Evolutionary conservation across 1,284 basidiomycete genomes (phyloP).

Genomic region (Schizophyllum amplum): DNA sequence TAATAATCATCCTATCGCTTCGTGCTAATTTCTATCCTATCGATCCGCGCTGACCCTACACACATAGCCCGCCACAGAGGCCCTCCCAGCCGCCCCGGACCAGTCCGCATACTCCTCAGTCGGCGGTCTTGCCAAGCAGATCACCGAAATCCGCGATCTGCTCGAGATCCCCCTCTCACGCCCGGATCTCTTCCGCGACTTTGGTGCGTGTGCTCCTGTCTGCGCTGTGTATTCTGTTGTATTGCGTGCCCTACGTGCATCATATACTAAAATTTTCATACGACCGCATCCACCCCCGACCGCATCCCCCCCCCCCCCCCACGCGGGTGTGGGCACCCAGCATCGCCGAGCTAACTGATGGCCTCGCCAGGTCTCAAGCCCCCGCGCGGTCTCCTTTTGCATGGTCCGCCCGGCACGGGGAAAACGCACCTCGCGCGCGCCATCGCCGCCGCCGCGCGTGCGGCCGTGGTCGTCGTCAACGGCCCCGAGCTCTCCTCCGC

Average conservation of each 20-base stretch:
- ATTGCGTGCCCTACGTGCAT: neutral
- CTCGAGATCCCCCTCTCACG: constrained; percentile 89
- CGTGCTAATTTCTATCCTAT: too few relatives aligned
- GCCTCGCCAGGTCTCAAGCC: constrained; percentile 65
- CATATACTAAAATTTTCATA: constrained; percentile 6
- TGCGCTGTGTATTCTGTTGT: neutral
- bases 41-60: constrained; percentile 5
- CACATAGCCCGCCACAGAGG: constrained; percentile 7
- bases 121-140: constrained; percentile 86
- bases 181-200: constrained; percentile 85
- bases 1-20: too few relatives aligned
- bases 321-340: too few relatives aligned
- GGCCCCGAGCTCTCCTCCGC: constrained; percentile 93
- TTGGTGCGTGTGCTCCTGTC: constrained; percentile 45
- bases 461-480: constrained; percentile 83
- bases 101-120: constrained; percentile 64
- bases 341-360: constrained; percentile 6
- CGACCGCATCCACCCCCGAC: too few relatives aligned
- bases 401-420: constrained; percentile 91
- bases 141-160: constrained; percentile 85
- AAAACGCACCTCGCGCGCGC: constrained; percentile 91
- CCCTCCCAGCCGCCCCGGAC: constrained; percentile 17
- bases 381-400: constrained; percentile 82
- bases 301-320: too few relatives aligned
- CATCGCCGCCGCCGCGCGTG: constrained; percentile 74